Base-by-base conservation (phyloP, 148 eudicot species). In the Chenopodium suecicum region DNA sequence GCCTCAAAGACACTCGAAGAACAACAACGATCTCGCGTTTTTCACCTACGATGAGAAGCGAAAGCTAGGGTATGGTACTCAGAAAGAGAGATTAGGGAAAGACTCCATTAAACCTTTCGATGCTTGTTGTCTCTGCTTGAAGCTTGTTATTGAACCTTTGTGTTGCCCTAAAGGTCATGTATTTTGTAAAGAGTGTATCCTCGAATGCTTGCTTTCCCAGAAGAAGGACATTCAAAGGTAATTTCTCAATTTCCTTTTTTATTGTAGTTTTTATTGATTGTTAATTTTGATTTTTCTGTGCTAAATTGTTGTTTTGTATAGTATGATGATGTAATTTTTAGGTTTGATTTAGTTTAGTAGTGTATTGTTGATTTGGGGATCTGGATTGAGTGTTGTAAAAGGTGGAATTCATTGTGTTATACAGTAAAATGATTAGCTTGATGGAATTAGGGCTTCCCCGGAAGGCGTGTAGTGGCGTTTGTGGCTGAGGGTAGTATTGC, bases 1-100 rank as follows among this genome's bases (percentile, higher is more conserved):
- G 99, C 99, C 99, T 37, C 99, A 94, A 84, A 88, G 98, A 87
- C 98, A 96, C 88, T 96, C 99, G 58, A 96, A 94, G 88, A 96
- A 94, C 90, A 94, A 94, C 90, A 94, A 94, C 84, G 97, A 94
- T 81, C 90, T 94, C 60, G 98, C 98, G 1, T 91, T 87, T 88
- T 96, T 96, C 87, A 96, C 99, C 0, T 96, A 94, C 83, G 99
- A 96, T 50, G 99, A 96, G 88, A 96, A 96, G 89, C 77, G 86
- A 52, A 94, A 94, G 86, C 82, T 96, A 12, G 99, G 99, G 7
- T 96, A 89, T 70, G 99, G 98, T 5, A 96, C 99, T 13, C 99
- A 96, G 81, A 92, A 84, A 82, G 97, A 96, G 89, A 87, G 98
- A 75, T 90, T 96, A 0, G 99, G 99, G 2, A 92, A 86, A 65